These are phyloP conservation scores for Taphrina pruni DNA, from an alignment of 1,139 yeast genomes.

Conservation along the genomic window DNA sequence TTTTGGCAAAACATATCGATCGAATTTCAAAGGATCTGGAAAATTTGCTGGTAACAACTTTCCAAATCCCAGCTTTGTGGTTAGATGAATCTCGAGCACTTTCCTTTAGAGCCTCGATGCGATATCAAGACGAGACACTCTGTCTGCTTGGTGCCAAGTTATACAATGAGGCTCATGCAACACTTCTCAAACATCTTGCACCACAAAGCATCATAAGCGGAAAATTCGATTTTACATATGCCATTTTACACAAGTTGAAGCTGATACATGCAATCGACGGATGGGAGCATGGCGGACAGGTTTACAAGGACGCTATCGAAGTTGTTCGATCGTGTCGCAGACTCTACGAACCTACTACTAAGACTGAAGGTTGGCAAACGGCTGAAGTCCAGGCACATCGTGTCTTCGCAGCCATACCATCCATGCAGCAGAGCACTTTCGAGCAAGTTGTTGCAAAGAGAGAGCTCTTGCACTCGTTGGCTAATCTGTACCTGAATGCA, in stretches of 20 bases:
- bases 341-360: no score
- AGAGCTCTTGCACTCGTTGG: background rate
- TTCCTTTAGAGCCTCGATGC: conserved; percentile 55
- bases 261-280: conserved; percentile 56
- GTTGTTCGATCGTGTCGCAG: background rate
- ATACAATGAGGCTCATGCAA: conserved; percentile 68
- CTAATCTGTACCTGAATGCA: background rate
- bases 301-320: conserved; percentile 51
- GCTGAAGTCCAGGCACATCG: conserved; percentile 9
- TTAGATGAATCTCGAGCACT: conserved; percentile 49
- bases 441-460: conserved; percentile 37
- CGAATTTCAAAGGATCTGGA: conserved; percentile 8
- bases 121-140: conserved; percentile 65
- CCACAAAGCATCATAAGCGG: conserved; percentile 65
- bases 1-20: conserved; percentile 24
- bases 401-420: conserved; percentile 20
- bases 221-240: conserved; percentile 54
- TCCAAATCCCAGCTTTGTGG: conserved; percentile 43
- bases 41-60: conserved; percentile 44
- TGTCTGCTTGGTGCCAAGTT: conserved; percentile 67
- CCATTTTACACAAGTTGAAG: conserved; percentile 60
- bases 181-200: conserved; percentile 65
- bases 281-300: conserved; percentile 62
- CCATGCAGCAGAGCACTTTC: conserved; percentile 24
- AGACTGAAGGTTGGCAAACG: background rate